Evolutionary conservation across 192 early-diverging fungal genomes (phyloP), one percentile per base, ranked within the genome.

Genomic region (Funneliformis geosporum): DNA sequence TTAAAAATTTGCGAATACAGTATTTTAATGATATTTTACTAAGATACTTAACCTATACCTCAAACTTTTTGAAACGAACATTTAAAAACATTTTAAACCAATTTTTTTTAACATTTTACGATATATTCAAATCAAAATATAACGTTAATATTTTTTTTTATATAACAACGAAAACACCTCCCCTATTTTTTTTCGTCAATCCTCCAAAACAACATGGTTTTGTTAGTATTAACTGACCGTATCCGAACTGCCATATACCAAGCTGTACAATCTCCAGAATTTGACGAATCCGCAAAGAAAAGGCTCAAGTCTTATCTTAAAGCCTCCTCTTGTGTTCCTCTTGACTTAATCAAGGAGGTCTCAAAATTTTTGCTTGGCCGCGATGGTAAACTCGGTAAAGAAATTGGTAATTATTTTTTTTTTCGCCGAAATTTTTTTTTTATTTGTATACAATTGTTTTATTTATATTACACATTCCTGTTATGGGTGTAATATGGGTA

Each of bases 161-260:
- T 14, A 55, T 55, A 55, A 55, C 14, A 55, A 55, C 2, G 4
- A 18, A 55, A 55, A 55, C 50, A 55, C 46, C 46, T 16, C 50
- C 50, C 43, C 5, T 44, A 9, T 5, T 47, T 55, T 18, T 55
- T 55, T 5, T 18, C 50, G 14, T 55, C 50, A 55, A 5, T 18
- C 18, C 50, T 5, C 14, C 5, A 12, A 5, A 73, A 25, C 8
- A 79, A 59, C 25, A 81, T 81, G 80, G 72, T 81, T 8, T 70
- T 81, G 55, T 9, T 81, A 18, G 75, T 81, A 25, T 69, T 81
- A 27, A 81, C 80, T 61, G 80, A 81, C 28, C 80, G 80, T 67
- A 81, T 81, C 18, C 60, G 80, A 43, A 27, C 14, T 38, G 80
- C 80, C 12, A 47, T 81, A 21, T 69, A 65, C 25, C 62, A 64